phyloP scores from a whole-genome alignment of 139 green algal genomes.

The Chlamydomonas sp. region DNA sequence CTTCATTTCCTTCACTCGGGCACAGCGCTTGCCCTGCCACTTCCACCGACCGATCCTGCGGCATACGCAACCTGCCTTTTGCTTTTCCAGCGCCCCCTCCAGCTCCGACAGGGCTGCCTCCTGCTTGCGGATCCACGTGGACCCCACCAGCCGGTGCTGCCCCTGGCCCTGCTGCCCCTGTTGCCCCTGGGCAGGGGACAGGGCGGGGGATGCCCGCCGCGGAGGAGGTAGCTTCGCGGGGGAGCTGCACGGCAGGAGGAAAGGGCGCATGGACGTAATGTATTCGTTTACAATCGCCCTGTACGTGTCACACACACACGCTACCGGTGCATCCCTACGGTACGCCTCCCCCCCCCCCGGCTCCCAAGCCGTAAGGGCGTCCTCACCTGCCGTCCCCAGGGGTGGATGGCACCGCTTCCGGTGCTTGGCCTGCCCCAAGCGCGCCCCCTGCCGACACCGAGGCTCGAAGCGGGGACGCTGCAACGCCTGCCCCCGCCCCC shows the following conservation, averaged over 20 bases:
- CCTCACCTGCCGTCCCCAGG: constrained; percentile 11
- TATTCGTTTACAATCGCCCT: too few species aligned
- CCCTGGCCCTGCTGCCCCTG: constrained; percentile 4
- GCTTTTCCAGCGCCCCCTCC: constrained; percentile 31
- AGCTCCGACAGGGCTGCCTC: constrained; percentile 44
- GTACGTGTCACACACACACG: neutral
- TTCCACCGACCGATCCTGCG: neutral
- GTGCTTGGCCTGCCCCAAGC: too few species aligned
- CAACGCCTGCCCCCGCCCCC: too few species aligned
- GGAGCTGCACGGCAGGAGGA: constrained; percentile 2
- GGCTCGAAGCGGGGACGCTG: too few species aligned
- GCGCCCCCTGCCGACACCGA: too few species aligned
- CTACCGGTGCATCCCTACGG: neutral
- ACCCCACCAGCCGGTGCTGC: constrained; percentile 15
- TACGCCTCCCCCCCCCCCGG: neutral
- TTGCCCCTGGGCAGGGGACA: neutral
- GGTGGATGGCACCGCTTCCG: neutral
- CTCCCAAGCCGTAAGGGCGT: neutral
- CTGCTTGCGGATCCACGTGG: constrained; percentile 45
- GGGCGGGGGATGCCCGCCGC: too few species aligned
- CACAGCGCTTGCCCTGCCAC: too few species aligned
- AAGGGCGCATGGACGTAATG: too few species aligned
- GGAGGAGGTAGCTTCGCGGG: neutral
- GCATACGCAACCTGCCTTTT: neutral
- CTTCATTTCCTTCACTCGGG: too few species aligned